Evolutionary conservation across 306 rosid genomes (phyloP).

Genomic region (Erythrophleum fordii): DNA sequence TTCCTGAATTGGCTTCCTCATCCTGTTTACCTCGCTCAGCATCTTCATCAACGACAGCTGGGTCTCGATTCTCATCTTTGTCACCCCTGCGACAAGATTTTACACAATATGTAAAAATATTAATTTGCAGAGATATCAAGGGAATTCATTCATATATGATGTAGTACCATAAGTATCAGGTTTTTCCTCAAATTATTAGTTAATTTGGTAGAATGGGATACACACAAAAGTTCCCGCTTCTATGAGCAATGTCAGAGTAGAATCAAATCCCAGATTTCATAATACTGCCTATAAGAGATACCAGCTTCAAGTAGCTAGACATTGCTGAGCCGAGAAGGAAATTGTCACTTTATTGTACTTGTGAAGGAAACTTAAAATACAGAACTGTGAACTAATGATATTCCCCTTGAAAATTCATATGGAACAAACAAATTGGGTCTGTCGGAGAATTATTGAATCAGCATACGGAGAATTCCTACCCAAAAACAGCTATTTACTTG

Average conservation of each 20-base stretch:
- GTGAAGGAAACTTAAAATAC: neutral
- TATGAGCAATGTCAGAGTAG: neutral
- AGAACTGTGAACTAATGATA: neutral
- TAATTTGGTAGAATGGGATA: neutral
- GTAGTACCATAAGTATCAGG: neutral
- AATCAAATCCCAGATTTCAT: neutral
- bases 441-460: neutral
- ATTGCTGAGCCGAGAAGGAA: neutral
- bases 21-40: slow-evolving; percentile 47
- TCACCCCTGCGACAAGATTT: slow-evolving; percentile 63
- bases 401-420: neutral
- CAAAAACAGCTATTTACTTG: neutral
- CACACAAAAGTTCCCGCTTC: neutral
- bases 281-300: slow-evolving; percentile 17
- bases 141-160: neutral
- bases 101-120: slow-evolving; percentile 11
- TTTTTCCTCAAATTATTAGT: slow-evolving; percentile 4
- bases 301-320: neutral
- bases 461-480: slow-evolving; percentile 15
- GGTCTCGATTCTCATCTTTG: slow-evolving; percentile 50
- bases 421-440: neutral
- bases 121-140: slow-evolving; percentile 18
- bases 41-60: slow-evolving; percentile 54
- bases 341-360: neutral
- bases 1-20: slow-evolving; percentile 57